Percentiles rank a stretch among this genome's conserved stretches.
Conservation (phyloP, 2,329 filamentous ascomycete genomes). For the Colletotrichum lini region DNA sequence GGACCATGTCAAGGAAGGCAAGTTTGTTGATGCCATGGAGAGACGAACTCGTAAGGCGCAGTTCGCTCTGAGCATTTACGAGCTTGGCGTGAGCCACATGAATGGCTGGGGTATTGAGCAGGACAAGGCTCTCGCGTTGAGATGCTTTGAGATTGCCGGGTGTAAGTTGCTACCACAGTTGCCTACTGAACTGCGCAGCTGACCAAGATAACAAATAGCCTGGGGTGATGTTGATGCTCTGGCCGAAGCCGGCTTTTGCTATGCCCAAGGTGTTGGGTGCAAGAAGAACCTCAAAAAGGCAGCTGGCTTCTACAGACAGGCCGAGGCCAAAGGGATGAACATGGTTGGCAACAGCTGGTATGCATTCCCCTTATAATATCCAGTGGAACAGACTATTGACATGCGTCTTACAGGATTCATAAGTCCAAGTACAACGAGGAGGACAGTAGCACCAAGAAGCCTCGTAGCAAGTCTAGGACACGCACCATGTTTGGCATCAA, state of each 20-base stretch:
- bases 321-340: conserved; percentile 93
- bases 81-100: conserved; percentile 96
- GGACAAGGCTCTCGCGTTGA: conserved; percentile 87
- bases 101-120: conserved; percentile 98
- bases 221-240: conserved; percentile 98
- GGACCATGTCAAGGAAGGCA: conserved; percentile 73
- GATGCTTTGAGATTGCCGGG: conserved; percentile 97
- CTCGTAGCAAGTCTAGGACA: conserved; percentile 82
- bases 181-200: neutral
- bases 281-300: conserved; percentile 98
- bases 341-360: conserved; percentile 99
- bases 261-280: conserved; percentile 91
- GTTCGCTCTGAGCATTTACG: conserved; percentile 95
- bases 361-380: conserved; percentile 54
- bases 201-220: conserved; percentile 56
- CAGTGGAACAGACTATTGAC: conserved; percentile 33
- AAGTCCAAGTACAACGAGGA: conserved; percentile 92
- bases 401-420: conserved; percentile 80
- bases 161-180: conserved; percentile 67
- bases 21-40: conserved; percentile 76
- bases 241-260: conserved; percentile 95
- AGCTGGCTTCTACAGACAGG: conserved; percentile 89
- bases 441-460: conserved; percentile 64
- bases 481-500: conserved; percentile 78
- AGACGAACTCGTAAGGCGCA: conserved; percentile 90